These are phyloP conservation scores for Boletus vinaceobasis DNA, from an alignment of 768 basidiomycete species.

Conservation along the genomic window DNA sequence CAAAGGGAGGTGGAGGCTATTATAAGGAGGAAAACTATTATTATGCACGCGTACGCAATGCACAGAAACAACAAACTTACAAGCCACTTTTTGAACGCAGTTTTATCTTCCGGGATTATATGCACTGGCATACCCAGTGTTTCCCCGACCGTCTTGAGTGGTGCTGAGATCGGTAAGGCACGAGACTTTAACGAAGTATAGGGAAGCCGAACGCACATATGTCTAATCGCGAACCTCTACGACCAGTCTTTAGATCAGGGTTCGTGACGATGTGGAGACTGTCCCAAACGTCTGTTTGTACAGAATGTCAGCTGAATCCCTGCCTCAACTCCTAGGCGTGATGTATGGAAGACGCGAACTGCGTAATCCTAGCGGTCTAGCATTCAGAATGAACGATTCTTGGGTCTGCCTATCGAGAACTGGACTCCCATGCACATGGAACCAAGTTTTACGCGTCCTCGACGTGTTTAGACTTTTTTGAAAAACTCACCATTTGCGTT, in stretches of 20 bases:
- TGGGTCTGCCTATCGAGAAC: not conserved
- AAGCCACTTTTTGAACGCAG: constrained; percentile 63
- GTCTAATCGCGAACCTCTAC: constrained; percentile 54
- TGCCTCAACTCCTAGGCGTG: not conserved
- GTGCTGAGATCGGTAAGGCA: constrained; percentile 46
- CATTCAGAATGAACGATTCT: not conserved
- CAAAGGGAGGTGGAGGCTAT: constrained; percentile 43
- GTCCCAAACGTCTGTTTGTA: constrained; percentile 71
- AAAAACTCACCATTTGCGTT: constrained; percentile 51
- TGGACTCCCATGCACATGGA: not conserved
- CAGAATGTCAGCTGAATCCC: constrained; percentile 7
- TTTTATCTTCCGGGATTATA: constrained; percentile 55
- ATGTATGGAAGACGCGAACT: not conserved
- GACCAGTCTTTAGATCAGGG: constrained; percentile 60
- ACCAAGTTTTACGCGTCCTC: not conserved
- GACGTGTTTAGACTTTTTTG: not conserved
- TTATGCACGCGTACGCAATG: not conserved
- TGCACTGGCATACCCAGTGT: constrained; percentile 52
- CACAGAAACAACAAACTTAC: constrained; percentile 35
- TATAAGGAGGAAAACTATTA: constrained; percentile 24
- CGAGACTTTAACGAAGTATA: not conserved
- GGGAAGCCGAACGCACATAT: constrained; percentile 40
- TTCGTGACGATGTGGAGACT: constrained; percentile 67
- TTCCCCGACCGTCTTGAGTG: constrained; percentile 60
- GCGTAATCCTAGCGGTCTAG: not conserved